These are phyloP conservation scores for Phytophthora melonis DNA, from an alignment of 352 stramenopile genomes.

Conservation along the genomic window DNA sequence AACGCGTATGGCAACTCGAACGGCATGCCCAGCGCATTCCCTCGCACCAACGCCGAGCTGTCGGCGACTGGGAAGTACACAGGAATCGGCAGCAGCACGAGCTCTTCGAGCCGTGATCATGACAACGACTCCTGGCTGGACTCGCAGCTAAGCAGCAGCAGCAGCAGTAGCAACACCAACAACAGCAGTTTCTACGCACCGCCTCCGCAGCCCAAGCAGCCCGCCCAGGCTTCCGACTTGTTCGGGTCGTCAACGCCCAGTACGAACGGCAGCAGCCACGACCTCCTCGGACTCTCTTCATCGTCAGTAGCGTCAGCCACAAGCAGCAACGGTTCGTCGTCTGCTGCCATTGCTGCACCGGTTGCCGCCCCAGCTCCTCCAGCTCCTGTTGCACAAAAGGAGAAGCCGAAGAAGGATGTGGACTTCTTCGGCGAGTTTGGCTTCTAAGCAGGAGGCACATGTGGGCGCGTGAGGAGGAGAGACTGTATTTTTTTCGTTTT, in stretches of 20 bases:
- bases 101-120: conserved; percentile 51
- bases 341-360: conserved; percentile 29
- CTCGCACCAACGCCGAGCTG: conserved; percentile 66
- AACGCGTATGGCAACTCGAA: conserved; percentile 21
- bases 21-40: conserved; percentile 49
- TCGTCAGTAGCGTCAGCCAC: conserved; percentile 25
- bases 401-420: conserved; percentile 80
- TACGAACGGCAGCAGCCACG: conserved; percentile 39
- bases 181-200: conserved; percentile 29
- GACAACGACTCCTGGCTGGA: conserved; percentile 81
- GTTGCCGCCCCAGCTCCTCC: conserved; percentile 35
- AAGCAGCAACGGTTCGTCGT: conserved; percentile 30
- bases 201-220: conserved; percentile 34
- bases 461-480: background rate
- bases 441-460: conserved; percentile 51
- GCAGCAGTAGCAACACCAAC: conserved; percentile 23
- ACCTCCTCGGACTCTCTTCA: conserved; percentile 38
- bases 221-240: conserved; percentile 54
- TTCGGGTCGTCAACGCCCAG: conserved; percentile 54
- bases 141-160: conserved; percentile 50
- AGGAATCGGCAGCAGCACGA: conserved; percentile 54
- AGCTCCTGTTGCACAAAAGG: conserved; percentile 38
- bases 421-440: conserved; percentile 89
- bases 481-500: conserved; percentile 10
- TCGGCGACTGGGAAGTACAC: conserved; percentile 71